Conservation (phyloP, 2,329 filamentous ascomycete genomes). For the Fusarium beomiforme region DNA sequence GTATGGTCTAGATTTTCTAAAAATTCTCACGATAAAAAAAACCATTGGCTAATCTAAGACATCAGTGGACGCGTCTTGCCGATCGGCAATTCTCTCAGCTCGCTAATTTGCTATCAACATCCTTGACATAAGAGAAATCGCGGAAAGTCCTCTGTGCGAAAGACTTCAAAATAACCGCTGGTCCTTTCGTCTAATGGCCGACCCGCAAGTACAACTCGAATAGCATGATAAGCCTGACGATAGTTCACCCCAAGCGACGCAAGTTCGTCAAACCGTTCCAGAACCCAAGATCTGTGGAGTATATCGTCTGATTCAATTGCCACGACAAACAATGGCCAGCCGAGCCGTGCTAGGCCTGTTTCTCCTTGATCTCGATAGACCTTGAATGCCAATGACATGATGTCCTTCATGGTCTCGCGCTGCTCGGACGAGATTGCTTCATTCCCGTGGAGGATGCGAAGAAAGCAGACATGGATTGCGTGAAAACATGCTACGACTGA, state of each 20-base stretch:
- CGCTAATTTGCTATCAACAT: neutral
- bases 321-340: neutral
- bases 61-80: neutral
- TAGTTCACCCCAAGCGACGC: neutral
- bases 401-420: neutral
- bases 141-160: neutral
- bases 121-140: neutral
- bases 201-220: neutral
- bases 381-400: neutral
- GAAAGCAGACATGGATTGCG: neutral
- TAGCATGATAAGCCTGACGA: neutral
- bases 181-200: neutral
- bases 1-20: neutral
- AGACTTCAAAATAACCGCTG: neutral
- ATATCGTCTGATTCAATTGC: neutral
- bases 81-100: neutral
- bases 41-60: neutral
- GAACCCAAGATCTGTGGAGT: neutral
- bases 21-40: neutral
- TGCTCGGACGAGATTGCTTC: neutral
- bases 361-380: neutral
- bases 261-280: neutral
- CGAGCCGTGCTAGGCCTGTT: neutral
- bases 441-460: neutral
- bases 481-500: neutral